A percentile compares a stretch with the other conserved stretches of the same genome.
These are phyloP conservation scores for Flaveria robusta DNA, from an alignment of 129 eudicot genomes.

Conservation along the genomic window DNA sequence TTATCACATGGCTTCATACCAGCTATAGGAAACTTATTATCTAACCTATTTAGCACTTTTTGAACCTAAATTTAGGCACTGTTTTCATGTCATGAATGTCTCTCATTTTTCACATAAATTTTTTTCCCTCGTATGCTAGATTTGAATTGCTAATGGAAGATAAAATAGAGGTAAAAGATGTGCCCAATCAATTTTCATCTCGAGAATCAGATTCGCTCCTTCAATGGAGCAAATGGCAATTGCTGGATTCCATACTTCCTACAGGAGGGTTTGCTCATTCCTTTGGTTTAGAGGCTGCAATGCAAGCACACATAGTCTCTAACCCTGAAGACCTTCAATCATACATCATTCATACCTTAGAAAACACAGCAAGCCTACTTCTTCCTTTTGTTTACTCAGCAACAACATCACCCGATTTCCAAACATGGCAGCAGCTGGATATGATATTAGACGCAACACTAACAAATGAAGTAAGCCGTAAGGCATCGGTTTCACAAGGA, in stretches of 20 bases:
- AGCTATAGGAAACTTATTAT: no score
- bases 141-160: constrained; percentile 33
- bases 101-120: background rate
- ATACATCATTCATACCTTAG: constrained; percentile 61
- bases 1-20: no score
- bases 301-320: constrained; percentile 63
- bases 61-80: no score
- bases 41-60: no score
- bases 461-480: constrained; percentile 76
- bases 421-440: constrained; percentile 71
- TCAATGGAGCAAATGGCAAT: constrained; percentile 95
- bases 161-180: constrained; percentile 1
- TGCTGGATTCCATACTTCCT: constrained; percentile 84
- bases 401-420: constrained; percentile 47
- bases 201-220: constrained; percentile 32
- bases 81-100: no score
- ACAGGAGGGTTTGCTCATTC: constrained; percentile 99
- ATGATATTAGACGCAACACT: constrained; percentile 65
- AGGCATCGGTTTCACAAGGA: constrained; percentile 85
- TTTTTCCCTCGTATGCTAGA: background rate
- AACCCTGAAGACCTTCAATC: constrained; percentile 57
- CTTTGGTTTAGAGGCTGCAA: constrained; percentile 84
- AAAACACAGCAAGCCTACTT: constrained; percentile 87
- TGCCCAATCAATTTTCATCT: background rate
- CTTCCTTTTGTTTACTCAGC: constrained; percentile 77